Evolutionary conservation across 2,329 filamentous ascomycete genomes (phyloP).

Genomic region (Beauveria pseudobassiana): DNA sequence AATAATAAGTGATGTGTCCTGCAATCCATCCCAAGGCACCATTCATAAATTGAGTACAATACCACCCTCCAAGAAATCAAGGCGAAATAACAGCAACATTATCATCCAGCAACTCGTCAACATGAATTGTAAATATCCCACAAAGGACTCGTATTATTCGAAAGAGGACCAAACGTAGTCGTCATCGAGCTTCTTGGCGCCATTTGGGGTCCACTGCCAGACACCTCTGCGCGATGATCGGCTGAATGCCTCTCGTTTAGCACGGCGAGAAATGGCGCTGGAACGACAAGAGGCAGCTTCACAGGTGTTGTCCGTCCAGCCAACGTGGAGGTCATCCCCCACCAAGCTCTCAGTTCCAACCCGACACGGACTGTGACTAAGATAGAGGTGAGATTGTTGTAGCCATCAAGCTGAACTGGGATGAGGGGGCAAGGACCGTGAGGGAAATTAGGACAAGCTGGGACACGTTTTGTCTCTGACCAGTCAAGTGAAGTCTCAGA

Average conservation of each 20-base stretch:
- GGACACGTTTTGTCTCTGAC: constrained; percentile 32
- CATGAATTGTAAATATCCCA: constrained; percentile 6
- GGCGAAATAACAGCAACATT: constrained; percentile 10
- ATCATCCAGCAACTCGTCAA: constrained; percentile 9
- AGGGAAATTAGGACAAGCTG: constrained; percentile 29
- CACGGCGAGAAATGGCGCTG: constrained; percentile 17
- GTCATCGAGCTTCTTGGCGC: constrained; percentile 26
- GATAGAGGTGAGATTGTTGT: constrained; percentile 31
- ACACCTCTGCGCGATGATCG: constrained; percentile 25
- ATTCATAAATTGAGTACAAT: constrained; percentile 4
- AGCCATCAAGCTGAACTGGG: constrained; percentile 29
- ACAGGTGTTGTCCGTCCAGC: constrained; percentile 35
- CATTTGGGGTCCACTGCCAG: constrained; percentile 26
- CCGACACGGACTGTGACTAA: constrained; percentile 31
- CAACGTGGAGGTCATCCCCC: constrained; percentile 33
- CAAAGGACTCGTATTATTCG: background rate
- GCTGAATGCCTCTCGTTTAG: constrained; percentile 26
- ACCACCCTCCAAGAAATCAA: constrained; percentile 12
- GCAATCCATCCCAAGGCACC: background rate
- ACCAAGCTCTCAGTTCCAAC: constrained; percentile 31
- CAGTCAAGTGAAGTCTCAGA: constrained; percentile 31
- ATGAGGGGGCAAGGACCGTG: constrained; percentile 27
- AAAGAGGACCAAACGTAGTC: constrained; percentile 19
- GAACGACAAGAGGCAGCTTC: constrained; percentile 29
- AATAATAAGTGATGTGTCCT: background rate